Conservation (phyloP, 2,329 filamentous ascomycete species). For the Aspergillus tubingensis region DNA sequence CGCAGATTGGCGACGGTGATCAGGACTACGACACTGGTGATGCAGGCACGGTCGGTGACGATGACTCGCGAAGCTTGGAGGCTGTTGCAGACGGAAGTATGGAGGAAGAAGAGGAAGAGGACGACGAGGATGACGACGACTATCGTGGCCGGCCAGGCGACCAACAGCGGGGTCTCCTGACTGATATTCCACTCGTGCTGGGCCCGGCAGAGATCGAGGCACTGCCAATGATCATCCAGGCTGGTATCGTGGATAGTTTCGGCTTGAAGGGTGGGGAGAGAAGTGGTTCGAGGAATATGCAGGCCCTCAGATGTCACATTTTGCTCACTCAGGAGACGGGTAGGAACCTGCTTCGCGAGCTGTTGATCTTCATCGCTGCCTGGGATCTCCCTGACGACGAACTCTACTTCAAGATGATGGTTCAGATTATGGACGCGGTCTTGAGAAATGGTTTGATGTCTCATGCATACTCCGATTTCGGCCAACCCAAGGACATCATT, state of each 20-base stretch:
- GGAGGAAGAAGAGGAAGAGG: slow-evolving; percentile 56
- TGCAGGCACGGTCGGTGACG: slow-evolving; percentile 45
- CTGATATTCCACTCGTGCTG: slow-evolving; percentile 90
- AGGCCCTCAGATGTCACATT: slow-evolving; percentile 86
- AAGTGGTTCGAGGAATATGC: slow-evolving; percentile 70
- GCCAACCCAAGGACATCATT: slow-evolving; percentile 93
- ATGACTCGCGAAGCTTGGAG: slow-evolving; percentile 45
- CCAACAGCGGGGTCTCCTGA: slow-evolving; percentile 73
- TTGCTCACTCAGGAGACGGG: slow-evolving; percentile 88
- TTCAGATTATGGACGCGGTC: slow-evolving; percentile 91
- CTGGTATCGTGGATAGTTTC: slow-evolving; percentile 83
- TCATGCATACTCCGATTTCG: slow-evolving; percentile 86
- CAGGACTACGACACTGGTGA: slow-evolving; percentile 45
- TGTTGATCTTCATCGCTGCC: slow-evolving; percentile 93
- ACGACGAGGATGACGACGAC: slow-evolving; percentile 55
- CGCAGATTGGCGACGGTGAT: slow-evolving; percentile 44
- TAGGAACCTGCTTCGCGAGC: slow-evolving; percentile 81
- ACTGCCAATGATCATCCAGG: slow-evolving; percentile 95
- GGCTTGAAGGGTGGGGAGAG: slow-evolving; percentile 65
- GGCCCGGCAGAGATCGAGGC: slow-evolving; percentile 95
- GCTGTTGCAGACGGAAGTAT: slow-evolving; percentile 47
- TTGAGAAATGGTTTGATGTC: slow-evolving; percentile 86
- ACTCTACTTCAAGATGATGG: slow-evolving; percentile 93
- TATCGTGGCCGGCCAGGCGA: slow-evolving; percentile 54
- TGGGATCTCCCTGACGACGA: slow-evolving; percentile 95